These are phyloP conservation scores for Proliferodiscus dingleyae DNA, from an alignment of 2,329 filamentous ascomycete genomes.

Conservation along the genomic window DNA sequence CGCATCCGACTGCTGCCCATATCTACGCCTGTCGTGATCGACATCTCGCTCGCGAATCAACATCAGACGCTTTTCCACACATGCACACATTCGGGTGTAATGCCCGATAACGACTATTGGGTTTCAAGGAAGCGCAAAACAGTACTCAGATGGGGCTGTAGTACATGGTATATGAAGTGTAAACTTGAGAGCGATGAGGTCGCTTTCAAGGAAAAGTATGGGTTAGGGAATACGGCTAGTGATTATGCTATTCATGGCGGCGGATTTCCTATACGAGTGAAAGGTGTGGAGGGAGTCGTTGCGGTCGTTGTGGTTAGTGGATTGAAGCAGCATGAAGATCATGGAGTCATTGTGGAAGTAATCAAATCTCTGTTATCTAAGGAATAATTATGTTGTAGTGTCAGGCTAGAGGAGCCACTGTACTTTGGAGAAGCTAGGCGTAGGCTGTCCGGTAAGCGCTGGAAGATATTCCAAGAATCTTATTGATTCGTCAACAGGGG, in stretches of 20 bases:
- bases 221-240: constrained; percentile 50
- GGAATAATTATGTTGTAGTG: background rate
- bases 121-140: constrained; percentile 66
- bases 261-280: constrained; percentile 66
- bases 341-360: constrained; percentile 65
- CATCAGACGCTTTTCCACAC: constrained; percentile 65
- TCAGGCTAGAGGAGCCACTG: too few species aligned
- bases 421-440: too few species aligned
- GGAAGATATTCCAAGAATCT: too few species aligned
- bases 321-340: constrained; percentile 71
- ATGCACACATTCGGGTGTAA: constrained; percentile 59
- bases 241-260: constrained; percentile 76
- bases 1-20: constrained; percentile 56
- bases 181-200: constrained; percentile 62
- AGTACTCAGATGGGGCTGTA: constrained; percentile 65
- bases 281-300: constrained; percentile 69
- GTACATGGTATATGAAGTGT: constrained; percentile 66
- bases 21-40: constrained; percentile 53
- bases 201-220: constrained; percentile 61
- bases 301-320: constrained; percentile 73
- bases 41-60: constrained; percentile 56
- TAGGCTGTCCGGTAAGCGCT: too few species aligned
- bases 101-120: constrained; percentile 69
- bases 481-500: too few species aligned
- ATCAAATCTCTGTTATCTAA: constrained; percentile 26